Base-by-base conservation (phyloP, 805 yeast genomes). In the Starmerella sp. region DNA sequence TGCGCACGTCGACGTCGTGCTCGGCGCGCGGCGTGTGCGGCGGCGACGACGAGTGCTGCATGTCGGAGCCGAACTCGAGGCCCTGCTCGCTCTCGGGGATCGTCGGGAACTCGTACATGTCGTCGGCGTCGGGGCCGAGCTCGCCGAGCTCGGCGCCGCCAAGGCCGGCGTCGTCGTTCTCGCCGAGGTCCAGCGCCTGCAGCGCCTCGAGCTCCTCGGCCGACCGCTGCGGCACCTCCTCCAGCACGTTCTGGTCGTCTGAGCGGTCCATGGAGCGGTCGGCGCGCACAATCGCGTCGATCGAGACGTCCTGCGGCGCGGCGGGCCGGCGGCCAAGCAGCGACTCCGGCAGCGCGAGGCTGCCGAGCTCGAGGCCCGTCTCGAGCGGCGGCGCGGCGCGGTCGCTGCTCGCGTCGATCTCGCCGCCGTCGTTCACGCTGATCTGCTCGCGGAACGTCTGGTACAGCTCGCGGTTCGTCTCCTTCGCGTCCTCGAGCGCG, bases 51-150 rank as follows among this genome's bases (percentile, higher is more conserved):
- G 59, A 54, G 50, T 53, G 48, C 22, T 38, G 55, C 13, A 54
- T 38, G 38, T 59, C 62, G 8, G 61, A 39, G 22, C 62, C 62
- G 34, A 54, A 54, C 22, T 54, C 62, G 39, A 55, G 55, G 34
- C 28, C 44, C 15, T 5, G 45, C 6, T 22, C 51, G 10, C 44
- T 22, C 10, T 29, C 56, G 3, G 43, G 39, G 14, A 32, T 43
- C 5, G 41, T 28, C n/a, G 44, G 32, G 13, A 44, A 44, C 31
- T 54, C 56, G 13, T 15, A n/a, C 48, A 31, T 31, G 7, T 31
- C 48, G 36, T 36, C 43, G 5, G 31, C 45, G 15, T 42, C 45
- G 6, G 15, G 11, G 22, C 10, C 15, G 32, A 39, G n/a, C n/a
- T 14, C 11, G 3, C n/a, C 44, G 15, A 35, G 48, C 6, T 6